phyloP scores from a whole-genome alignment of 2,329 filamentous ascomycete genomes.

The Exophiala sp. region DNA sequence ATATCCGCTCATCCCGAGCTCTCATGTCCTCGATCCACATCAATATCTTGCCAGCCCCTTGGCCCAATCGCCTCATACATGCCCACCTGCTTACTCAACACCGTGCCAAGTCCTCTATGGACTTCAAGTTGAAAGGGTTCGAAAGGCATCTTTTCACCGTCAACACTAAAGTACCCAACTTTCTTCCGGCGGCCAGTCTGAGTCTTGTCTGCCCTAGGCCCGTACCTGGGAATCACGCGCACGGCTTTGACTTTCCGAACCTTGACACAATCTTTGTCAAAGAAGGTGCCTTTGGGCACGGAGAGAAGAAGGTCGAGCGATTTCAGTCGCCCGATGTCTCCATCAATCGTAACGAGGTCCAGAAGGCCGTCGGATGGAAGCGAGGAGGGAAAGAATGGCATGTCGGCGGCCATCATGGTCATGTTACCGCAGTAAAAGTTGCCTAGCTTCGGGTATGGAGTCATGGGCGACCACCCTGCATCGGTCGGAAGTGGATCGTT shows the following conservation, averaged over 20 bases:
- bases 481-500: slow-evolving; percentile 67
- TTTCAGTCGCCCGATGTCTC: slow-evolving; percentile 61
- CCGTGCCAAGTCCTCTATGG: slow-evolving; percentile 72
- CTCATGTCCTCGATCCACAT: not conserved
- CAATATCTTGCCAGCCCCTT: slow-evolving; percentile 21
- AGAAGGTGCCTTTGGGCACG: slow-evolving; percentile 68
- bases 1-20: not conserved
- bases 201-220: slow-evolving; percentile 20
- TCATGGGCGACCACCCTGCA: slow-evolving; percentile 63
- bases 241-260: slow-evolving; percentile 87
- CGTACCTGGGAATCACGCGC: slow-evolving; percentile 64
- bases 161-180: slow-evolving; percentile 84
- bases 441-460: slow-evolving; percentile 70
- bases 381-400: slow-evolving; percentile 80
- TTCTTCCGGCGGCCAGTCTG: slow-evolving; percentile 6
- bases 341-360: slow-evolving; percentile 76
- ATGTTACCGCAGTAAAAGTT: slow-evolving; percentile 96
- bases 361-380: slow-evolving; percentile 77
- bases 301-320: slow-evolving; percentile 64
- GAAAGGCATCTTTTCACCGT: slow-evolving; percentile 83
- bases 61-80: slow-evolving; percentile 56
- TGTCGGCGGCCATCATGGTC: slow-evolving; percentile 80
- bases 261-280: slow-evolving; percentile 68
- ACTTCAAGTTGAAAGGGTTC: slow-evolving; percentile 87
- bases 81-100: slow-evolving; percentile 68